Conservation (phyloP, 768 basidiomycete genomes). For the Daedalea quercina region DNA sequence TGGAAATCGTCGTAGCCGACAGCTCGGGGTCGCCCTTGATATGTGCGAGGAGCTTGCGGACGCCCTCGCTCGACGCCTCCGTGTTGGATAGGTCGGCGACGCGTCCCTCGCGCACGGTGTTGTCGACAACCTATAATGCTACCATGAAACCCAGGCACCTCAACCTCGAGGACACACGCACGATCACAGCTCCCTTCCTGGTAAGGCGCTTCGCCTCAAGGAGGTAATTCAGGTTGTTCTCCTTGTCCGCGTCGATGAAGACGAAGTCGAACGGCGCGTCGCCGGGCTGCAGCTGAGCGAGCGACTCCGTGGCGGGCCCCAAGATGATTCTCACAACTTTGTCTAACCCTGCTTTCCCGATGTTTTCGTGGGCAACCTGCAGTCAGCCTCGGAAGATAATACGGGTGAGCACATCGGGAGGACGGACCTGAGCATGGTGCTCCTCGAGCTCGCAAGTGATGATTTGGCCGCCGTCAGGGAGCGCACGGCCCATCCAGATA, state of each 20-base stretch:
- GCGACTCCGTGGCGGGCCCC: slow-evolving; percentile 44
- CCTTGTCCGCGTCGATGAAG: slow-evolving; percentile 72
- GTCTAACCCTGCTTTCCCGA: slow-evolving; percentile 44
- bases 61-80: slow-evolving; percentile 33
- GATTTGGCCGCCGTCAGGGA: slow-evolving; percentile 45
- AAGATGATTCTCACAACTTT: slow-evolving; percentile 41
- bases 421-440: slow-evolving; percentile 37
- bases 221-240: slow-evolving; percentile 48
- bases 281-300: slow-evolving; percentile 40
- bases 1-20: slow-evolving; percentile 29
- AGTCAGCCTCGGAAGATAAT: not conserved
- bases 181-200: slow-evolving; percentile 56
- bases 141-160: too few species aligned
- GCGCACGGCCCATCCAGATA: slow-evolving; percentile 26
- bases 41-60: slow-evolving; percentile 35
- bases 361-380: slow-evolving; percentile 53
- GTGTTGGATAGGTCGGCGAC: slow-evolving; percentile 30
- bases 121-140: slow-evolving; percentile 45
- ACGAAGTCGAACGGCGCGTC: slow-evolving; percentile 49
- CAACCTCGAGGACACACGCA: slow-evolving; percentile 28
- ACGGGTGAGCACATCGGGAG: too few species aligned
- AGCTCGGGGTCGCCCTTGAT: slow-evolving; percentile 40
- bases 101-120: slow-evolving; percentile 45
- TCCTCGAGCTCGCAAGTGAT: slow-evolving; percentile 39
- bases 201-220: slow-evolving; percentile 53